Evolutionary conservation across 2,329 filamentous ascomycete species (phyloP).

Genomic region (Tolypocladium ovalisporum): DNA sequence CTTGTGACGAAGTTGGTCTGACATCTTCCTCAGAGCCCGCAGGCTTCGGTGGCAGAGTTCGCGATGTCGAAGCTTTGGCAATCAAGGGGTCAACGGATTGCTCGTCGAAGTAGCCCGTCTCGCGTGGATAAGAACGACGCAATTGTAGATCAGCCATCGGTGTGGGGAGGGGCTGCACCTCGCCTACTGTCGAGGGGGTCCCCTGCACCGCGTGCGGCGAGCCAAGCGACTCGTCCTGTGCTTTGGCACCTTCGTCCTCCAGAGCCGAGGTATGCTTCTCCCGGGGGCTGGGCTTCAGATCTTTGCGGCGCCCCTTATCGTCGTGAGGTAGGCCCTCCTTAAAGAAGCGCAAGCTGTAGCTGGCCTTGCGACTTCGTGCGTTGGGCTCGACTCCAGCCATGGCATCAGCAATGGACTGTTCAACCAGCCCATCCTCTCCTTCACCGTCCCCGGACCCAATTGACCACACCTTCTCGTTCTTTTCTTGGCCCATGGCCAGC

Average conservation of each 20-base stretch:
- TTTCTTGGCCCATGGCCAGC: slow-evolving; percentile 37
- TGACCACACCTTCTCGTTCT: slow-evolving; percentile 54
- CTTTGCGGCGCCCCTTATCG: slow-evolving; percentile 44
- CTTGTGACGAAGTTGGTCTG: slow-evolving; percentile 9
- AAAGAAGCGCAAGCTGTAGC: slow-evolving; percentile 56
- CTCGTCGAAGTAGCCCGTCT: slow-evolving; percentile 9
- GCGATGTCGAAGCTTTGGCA: slow-evolving; percentile 4
- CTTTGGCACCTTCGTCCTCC: slow-evolving; percentile 15
- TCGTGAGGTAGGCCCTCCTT: slow-evolving; percentile 52
- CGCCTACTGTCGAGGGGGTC: neutral
- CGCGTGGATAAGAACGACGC: neutral
- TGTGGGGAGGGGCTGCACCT: neutral
- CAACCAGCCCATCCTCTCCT: slow-evolving; percentile 45
- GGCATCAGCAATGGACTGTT: slow-evolving; percentile 53
- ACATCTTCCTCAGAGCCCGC: slow-evolving; percentile 11
- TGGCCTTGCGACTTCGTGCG: slow-evolving; percentile 55
- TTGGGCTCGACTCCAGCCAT: slow-evolving; percentile 51
- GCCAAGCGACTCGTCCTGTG: neutral
- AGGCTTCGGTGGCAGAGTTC: slow-evolving; percentile 7
- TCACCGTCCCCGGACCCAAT: slow-evolving; percentile 42
- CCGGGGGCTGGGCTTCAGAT: slow-evolving; percentile 23
- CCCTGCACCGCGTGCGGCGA: neutral
- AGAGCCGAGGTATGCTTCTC: slow-evolving; percentile 29
- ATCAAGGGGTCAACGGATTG: slow-evolving; percentile 1
- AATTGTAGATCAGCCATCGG: neutral